These are phyloP conservation scores for Volvox reticuliferus DNA, from an alignment of 139 green algal species.

Conservation along the genomic window DNA sequence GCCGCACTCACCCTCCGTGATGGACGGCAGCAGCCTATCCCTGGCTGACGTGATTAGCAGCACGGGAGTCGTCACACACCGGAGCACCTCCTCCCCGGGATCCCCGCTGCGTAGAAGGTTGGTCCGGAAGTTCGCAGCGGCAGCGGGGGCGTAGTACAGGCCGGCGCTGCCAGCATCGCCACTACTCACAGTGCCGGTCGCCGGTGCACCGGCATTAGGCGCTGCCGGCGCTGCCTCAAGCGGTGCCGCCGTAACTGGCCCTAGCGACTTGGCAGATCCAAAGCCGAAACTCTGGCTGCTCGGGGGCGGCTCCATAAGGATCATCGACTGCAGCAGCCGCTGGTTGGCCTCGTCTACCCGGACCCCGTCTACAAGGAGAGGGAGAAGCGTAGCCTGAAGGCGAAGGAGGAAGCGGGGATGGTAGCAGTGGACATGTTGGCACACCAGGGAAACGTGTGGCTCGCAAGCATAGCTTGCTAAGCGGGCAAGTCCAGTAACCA, in stretches of 20 bases:
- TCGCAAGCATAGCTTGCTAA: too few relatives aligned
- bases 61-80: conserved; percentile 42
- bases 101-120: conserved; percentile 69
- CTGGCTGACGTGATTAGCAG: conserved; percentile 57
- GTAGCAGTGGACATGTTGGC: too few relatives aligned
- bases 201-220: background rate
- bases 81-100: conserved; percentile 56
- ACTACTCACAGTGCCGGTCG: background rate
- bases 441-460: too few relatives aligned
- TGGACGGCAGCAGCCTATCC: conserved; percentile 75
- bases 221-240: background rate
- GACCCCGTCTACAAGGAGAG: conserved; percentile 76
- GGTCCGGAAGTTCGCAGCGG: conserved; percentile 70
- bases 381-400: conserved; percentile 75
- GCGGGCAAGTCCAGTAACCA: too few relatives aligned
- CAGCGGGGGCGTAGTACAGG: conserved; percentile 49
- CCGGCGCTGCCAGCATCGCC: background rate
- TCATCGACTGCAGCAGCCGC: conserved; percentile 61
- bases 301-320: conserved; percentile 57
- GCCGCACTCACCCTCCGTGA: conserved; percentile 41
- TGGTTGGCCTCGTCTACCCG: conserved; percentile 57
- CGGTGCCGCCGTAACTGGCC: background rate
- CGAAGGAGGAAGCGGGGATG: too few relatives aligned
- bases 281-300: conserved; percentile 28
- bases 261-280: background rate